Evolutionary conservation across 331 rosid genomes (phyloP), one percentile per base, ranked within the genome.

Genomic region (Stylosanthes scabra): DNA sequence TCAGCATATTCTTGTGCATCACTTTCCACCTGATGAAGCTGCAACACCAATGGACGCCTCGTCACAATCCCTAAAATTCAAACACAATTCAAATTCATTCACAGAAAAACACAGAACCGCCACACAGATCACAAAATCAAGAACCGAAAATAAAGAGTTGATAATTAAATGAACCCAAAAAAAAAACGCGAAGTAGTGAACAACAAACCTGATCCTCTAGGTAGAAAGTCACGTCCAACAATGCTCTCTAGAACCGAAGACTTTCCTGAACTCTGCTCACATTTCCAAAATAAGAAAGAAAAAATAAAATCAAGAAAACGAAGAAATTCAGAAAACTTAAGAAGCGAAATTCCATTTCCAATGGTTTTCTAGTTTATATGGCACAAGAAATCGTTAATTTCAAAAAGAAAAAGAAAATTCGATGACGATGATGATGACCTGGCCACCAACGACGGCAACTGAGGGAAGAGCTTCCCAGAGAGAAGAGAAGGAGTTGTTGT

Each of bases 401-500:
- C 37, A 31, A 31, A 31, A 5, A 31, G 5, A 31, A 31, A 31
- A 31, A 31, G 5, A 31, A 64, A n/a, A 14, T 7, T 61, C 11
- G 27, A 45, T 45, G 63, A 64, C 7, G 7, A 27, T 9, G 63
- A 7, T 28, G 9, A 5, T 50, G 65, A 94, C 99, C 97, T 94
- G 99, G 37, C 99, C 99, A 5, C 99, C 99, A 11, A 94, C 97
- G 39, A 94, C 99, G 57, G 99, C 97, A 55, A 94, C 97, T 0
- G 99, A 71, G 29, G 99, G 99, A 51, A 94, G 92, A 73, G 97
- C 90, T 77, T 94, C 99, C 99, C 99, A 94, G 3, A 94, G 87
- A 74, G 99, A 93, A 81, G 90, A 85, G 71, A 91, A 91, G n/a
- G 97, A 2, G 75, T 44, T 12, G 54, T 65, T 83, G 8, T 94